Base-by-base conservation (phyloP, 2,329 filamentous ascomycete species). In the Botrytis deweyae region DNA sequence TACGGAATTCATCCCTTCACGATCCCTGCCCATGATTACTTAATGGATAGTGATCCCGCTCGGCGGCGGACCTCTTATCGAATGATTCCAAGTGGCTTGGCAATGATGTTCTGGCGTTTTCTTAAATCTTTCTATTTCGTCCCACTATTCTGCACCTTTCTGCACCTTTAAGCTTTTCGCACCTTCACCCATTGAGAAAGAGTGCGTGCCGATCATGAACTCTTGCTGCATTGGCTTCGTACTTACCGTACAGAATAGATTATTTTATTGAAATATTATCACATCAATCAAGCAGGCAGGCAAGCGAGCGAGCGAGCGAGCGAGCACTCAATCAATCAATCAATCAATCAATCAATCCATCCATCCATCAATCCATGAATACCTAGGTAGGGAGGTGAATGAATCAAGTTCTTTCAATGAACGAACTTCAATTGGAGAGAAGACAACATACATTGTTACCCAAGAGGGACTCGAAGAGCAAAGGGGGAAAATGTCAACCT, bases 71-170 rank as follows among this genome's bases (percentile, higher is more conserved):
- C 49, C 49, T 64, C 46, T 69, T 58, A 55, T 69, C 49, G 33
- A 33, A 52, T 69, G 66, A 55, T 58, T 16, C 4, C n/a, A 69
- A 63, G 68, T 63, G 55, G 22, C 68, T 70, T 70, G 68, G 68
- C 55, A 49, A 52, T 49, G 29, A 25, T 38, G 29, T 46, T 66
- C 33, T 46, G 22, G 29, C 44, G 14, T 52, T 52, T 66, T 33
- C 22, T 38, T 18, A n/a, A 38, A 66, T 38, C 46, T 49, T 49
- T 52, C 42, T 7, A 52, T 52, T 14, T 18, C 14, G 61, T 5
- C 64, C 44, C 64, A 66, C 44, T 38, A 4, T 22, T 52, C 46
- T 46, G 22, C 8, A 20, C 18, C n/a, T 36, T 22, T 52, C 46
- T 46, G 22, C 8, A 20, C 18, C n/a, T 36, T 62, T 38, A 63